Evolutionary conservation across 768 basidiomycete species (phyloP), one percentile per base, ranked within the genome.

Genomic region (Naematelia encephala): DNA sequence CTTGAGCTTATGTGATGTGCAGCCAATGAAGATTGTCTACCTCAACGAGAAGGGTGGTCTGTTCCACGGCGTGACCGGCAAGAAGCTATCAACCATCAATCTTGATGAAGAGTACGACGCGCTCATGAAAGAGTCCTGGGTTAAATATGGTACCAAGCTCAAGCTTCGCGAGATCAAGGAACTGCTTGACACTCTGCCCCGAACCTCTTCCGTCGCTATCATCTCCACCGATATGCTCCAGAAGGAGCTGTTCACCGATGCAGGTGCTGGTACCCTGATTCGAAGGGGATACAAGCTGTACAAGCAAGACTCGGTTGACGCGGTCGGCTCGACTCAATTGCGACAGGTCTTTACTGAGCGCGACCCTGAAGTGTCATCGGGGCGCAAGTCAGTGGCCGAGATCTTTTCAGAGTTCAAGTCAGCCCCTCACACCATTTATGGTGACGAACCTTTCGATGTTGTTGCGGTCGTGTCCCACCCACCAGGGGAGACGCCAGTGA

Each of bases 91-190:
- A 69, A 86, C 92, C 39, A 97, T 99, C 80, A 99, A 98, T 80
- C 80, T 99, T 47, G 96, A 99, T 72, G 96, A 99, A 88, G 96
- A 99, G 80, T 98, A 94, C 78, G 90, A 94, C 66, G 84, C 84
- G 22, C 86, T 99, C 59, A 90, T 98, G 92, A 93, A 92, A 73
- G 89, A 98, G 79, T 84, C 92, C 4, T 99, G 96, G 96, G 94
- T 99, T 78, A 96, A 96, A 77, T 97, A 86, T 75, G 96, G 94
- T 61, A 98, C 94, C 64, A 99, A 99, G 79, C 89, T 99, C 78
- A 98, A 98, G 80, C 84, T 99, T 57, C 88, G 96, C 64, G 94
- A 98, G 78, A 97, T 99, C 83, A 99, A 99, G 80, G 96, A 98
- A 73, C 86, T 99, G 54, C 85, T 99, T 45, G 96, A 98, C 74